These are phyloP conservation scores for Phyllosticta ampelicida DNA, from an alignment of 2,329 filamentous ascomycete genomes.

Conservation along the genomic window DNA sequence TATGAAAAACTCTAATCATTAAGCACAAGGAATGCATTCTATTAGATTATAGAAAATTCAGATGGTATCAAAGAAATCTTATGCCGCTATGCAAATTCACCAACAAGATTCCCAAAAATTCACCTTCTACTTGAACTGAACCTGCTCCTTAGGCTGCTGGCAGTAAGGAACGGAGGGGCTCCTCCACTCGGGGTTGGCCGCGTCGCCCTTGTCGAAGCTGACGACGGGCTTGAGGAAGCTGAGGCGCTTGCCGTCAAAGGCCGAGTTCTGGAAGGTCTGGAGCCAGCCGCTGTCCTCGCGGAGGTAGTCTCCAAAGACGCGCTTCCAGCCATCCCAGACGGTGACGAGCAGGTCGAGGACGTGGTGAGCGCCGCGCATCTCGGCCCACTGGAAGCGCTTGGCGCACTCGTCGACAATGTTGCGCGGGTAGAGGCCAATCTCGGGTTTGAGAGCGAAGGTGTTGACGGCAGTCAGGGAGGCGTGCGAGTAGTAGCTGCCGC, in stretches of 20 bases:
- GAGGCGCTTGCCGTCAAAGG: slow-evolving; percentile 16
- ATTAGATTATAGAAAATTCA: background rate
- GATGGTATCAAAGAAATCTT: background rate
- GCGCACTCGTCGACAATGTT: slow-evolving; percentile 18
- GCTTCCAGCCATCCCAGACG: slow-evolving; percentile 20
- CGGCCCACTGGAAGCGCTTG: slow-evolving; percentile 17
- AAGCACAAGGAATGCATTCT: background rate
- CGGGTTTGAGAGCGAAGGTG: slow-evolving; percentile 20
- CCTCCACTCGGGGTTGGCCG: slow-evolving; percentile 11
- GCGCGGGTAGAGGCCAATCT: slow-evolving; percentile 25
- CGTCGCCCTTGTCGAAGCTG: slow-evolving; percentile 13
- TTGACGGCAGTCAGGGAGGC: slow-evolving; percentile 22
- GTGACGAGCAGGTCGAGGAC: slow-evolving; percentile 21
- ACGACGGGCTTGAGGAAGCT: slow-evolving; percentile 19
- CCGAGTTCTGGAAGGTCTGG: slow-evolving; percentile 16
- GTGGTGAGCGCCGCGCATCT: slow-evolving; percentile 20
- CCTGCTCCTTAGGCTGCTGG: background rate
- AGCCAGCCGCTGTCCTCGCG: slow-evolving; percentile 15
- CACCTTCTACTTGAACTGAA: slow-evolving; percentile 3
- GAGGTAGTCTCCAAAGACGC: slow-evolving; percentile 15
- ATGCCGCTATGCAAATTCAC: background rate
- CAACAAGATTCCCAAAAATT: background rate
- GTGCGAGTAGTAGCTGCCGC: slow-evolving; percentile 15
- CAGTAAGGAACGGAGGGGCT: slow-evolving; percentile 14
- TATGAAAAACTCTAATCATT: background rate